Evolutionary conservation across 2,329 filamentous ascomycete genomes (phyloP).

Genomic region (Cercospora citrullina): DNA sequence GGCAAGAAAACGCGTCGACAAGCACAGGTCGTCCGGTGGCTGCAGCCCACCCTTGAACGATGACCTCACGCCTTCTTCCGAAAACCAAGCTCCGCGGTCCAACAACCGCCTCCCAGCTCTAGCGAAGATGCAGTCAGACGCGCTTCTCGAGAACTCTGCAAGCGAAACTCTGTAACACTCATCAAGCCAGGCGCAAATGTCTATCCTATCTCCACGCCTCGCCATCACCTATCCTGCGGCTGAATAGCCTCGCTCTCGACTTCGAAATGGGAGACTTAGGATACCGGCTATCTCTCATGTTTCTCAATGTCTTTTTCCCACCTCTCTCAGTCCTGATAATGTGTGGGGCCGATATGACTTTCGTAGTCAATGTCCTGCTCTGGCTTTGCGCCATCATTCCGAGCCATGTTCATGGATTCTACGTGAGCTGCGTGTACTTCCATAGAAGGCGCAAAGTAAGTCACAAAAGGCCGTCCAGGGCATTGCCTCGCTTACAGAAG

Average conservation of each 20-base stretch:
- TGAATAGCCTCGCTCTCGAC: neutral
- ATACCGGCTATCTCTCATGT: conserved; percentile 40
- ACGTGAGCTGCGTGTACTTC: conserved; percentile 45
- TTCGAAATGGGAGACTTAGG: conserved; percentile 17
- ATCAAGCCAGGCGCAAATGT: neutral
- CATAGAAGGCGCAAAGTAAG: conserved; percentile 39
- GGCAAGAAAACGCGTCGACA: neutral
- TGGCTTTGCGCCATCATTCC: conserved; percentile 46
- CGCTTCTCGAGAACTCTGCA: neutral
- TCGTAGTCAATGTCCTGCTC: conserved; percentile 42
- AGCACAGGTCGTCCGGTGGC: neutral
- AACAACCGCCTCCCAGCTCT: neutral
- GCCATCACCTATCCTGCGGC: neutral
- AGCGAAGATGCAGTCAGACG: conserved; percentile 1
- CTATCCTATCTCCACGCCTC: neutral
- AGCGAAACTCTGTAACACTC: neutral
- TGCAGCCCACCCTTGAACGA: neutral
- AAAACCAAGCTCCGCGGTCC: neutral
- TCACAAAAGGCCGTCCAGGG: neutral
- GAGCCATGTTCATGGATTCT: conserved; percentile 46
- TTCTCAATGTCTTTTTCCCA: conserved; percentile 46
- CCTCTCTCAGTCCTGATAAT: conserved; percentile 42
- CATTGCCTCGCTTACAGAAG: conserved; percentile 5
- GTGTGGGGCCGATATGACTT: conserved; percentile 40
- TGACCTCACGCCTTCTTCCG: neutral